Conservation (phyloP, 1,284 basidiomycete species). For the Fomitopsis betulina region DNA sequence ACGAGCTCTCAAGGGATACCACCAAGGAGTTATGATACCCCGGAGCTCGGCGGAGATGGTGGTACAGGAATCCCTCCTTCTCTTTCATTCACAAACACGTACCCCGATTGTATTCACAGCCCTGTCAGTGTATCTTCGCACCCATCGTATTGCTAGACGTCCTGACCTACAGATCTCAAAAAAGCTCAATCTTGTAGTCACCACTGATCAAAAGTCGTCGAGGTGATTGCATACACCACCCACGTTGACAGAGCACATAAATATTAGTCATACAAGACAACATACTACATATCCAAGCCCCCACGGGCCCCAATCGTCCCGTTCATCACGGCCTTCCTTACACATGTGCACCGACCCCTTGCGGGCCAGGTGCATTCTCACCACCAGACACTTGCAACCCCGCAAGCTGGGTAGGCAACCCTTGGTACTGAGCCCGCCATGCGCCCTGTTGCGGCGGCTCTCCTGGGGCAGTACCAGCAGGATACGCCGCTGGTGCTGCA, state of each 20-base stretch:
- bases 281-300: neutral
- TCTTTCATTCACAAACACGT: too few species aligned
- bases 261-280: neutral
- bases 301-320: neutral
- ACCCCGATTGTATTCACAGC: neutral
- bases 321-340: conserved; percentile 2
- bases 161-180: too few species aligned
- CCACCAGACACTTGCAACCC: conserved; percentile 28
- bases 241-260: neutral
- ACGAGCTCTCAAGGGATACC: conserved; percentile 59
- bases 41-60: neutral
- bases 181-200: too few species aligned
- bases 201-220: neutral
- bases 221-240: neutral
- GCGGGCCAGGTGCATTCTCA: conserved; percentile 14
- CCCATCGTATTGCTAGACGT: too few species aligned
- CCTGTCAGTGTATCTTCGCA: too few species aligned
- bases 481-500: conserved; percentile 2
- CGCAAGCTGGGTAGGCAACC: conserved; percentile 26
- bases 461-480: conserved; percentile 8
- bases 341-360: conserved; percentile 25
- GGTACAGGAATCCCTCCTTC: too few species aligned
- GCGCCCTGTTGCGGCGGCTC: conserved; percentile 14
- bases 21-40: conserved; percentile 47
- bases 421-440: conserved; percentile 22